A percentile compares a stretch with the other conserved stretches of the same genome.
These are phyloP conservation scores for Brassica rapa DNA, from an alignment of 345 rosid genomes.

Conservation along the genomic window DNA sequence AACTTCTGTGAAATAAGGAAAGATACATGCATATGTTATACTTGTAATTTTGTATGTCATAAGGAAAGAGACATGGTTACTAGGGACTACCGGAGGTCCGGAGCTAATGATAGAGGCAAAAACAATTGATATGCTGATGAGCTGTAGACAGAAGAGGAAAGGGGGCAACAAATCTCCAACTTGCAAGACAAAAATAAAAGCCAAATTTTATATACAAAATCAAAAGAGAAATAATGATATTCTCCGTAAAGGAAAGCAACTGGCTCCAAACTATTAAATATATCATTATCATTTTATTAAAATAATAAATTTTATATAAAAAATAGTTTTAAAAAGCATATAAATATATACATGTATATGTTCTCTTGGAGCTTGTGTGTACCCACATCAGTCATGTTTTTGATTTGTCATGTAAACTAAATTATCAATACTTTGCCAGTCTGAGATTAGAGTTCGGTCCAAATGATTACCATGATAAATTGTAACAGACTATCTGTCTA, in stretches of 20 bases:
- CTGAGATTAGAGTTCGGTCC: too few species aligned
- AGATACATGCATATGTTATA: slow-evolving; percentile 2
- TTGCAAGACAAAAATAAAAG: slow-evolving; percentile 37
- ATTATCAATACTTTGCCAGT: too few species aligned
- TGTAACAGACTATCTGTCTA: too few species aligned
- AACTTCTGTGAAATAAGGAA: not conserved
- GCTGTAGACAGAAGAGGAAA: slow-evolving; percentile 40
- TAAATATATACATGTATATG: not conserved
- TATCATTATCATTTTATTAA: not conserved
- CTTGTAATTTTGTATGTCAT: slow-evolving; percentile 24
- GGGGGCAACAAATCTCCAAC: slow-evolving; percentile 35
- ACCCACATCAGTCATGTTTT: too few species aligned
- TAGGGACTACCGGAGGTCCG: not conserved
- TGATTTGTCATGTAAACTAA: too few species aligned
- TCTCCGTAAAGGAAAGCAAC: slow-evolving; percentile 21
- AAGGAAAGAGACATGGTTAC: not conserved
- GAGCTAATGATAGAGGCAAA: not conserved
- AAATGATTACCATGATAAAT: too few species aligned
- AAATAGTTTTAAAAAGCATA: not conserved
- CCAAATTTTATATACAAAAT: slow-evolving; percentile 28
- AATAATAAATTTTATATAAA: not conserved
- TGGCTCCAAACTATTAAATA: slow-evolving; percentile 2
- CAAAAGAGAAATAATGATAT: slow-evolving; percentile 3
- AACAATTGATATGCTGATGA: slow-evolving; percentile 26
- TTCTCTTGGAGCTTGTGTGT: too few species aligned